phyloP scores from a whole-genome alignment of 2,329 filamentous ascomycete genomes.

The Aspergillus pseudoviridinutans region DNA sequence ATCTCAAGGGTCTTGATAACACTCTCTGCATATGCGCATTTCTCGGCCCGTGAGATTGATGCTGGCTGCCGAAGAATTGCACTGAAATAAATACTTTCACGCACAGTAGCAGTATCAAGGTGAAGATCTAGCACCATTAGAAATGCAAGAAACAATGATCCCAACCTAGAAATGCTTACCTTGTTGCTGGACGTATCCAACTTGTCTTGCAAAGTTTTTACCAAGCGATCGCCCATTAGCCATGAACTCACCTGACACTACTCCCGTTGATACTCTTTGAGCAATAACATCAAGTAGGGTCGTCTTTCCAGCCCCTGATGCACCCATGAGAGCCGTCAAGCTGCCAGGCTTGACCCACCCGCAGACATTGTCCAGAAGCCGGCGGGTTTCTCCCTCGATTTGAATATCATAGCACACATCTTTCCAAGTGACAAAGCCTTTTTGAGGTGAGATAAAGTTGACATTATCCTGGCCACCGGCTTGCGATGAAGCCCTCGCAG shows the following conservation, averaged over 20 bases:
- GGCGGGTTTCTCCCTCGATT: conserved; percentile 68
- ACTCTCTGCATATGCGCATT: conserved; percentile 79
- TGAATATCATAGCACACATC: conserved; percentile 74
- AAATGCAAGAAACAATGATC: no score
- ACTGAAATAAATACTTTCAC: conserved; percentile 80
- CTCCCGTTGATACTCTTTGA: conserved; percentile 77
- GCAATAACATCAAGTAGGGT: conserved; percentile 83
- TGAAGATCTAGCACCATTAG: no score
- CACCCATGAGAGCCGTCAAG: conserved; percentile 83
- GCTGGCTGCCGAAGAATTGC: conserved; percentile 78
- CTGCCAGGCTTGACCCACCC: conserved; percentile 93
- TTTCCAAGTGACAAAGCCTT: conserved; percentile 76
- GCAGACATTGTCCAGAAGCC: conserved; percentile 76
- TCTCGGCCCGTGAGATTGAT: conserved; percentile 66
- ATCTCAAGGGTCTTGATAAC: conserved; percentile 85
- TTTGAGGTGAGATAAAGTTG: conserved; percentile 57
- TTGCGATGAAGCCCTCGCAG: no score
- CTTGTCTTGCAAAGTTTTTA: conserved; percentile 30
- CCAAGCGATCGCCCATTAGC: conserved; percentile 70
- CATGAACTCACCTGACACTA: conserved; percentile 79
- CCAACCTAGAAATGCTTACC: no score
- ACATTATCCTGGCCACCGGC: not conserved
- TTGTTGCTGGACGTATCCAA: conserved; percentile 69
- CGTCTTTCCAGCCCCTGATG: conserved; percentile 84
- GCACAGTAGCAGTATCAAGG: conserved; percentile 75